A percentile compares a stretch with the other conserved stretches of the same genome.
These are phyloP conservation scores for Pythium guiyangense DNA, from an alignment of 352 stramenopile genomes.

Conservation along the genomic window DNA sequence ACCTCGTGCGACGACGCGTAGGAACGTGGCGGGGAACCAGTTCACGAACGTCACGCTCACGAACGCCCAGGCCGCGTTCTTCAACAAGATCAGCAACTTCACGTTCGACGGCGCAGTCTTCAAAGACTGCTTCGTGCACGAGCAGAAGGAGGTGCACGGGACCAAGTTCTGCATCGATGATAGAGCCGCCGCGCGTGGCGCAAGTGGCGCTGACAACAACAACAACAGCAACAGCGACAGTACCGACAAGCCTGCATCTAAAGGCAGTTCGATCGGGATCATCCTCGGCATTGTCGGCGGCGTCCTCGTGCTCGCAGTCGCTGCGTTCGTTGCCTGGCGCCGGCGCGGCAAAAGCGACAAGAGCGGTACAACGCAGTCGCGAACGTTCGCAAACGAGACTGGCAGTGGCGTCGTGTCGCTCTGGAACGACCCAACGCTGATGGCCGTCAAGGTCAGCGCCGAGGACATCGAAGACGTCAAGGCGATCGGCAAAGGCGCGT, in stretches of 20 bases:
- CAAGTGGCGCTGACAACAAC: too few relatives aligned
- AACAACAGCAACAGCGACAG: too few relatives aligned
- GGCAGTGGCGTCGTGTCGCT: constrained; percentile 11
- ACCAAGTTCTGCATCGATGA: constrained; percentile 1
- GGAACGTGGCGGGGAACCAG: too few relatives aligned
- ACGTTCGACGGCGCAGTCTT: constrained; percentile 4
- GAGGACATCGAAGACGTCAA: constrained; percentile 44
- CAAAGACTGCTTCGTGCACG: not conserved
- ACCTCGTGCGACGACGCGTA: too few relatives aligned
- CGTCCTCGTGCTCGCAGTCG: not conserved
- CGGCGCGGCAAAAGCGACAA: too few relatives aligned
- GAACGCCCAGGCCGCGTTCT: too few relatives aligned
- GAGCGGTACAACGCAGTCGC: too few relatives aligned
- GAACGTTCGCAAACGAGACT: not conserved
- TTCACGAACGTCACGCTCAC: too few relatives aligned
- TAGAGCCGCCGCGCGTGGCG: not conserved
- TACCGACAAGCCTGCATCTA: too few relatives aligned
- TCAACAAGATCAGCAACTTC: too few relatives aligned
- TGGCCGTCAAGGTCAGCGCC: constrained; percentile 35
- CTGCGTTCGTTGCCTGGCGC: not conserved
- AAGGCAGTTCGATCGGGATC: not conserved
- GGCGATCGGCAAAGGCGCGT: constrained; percentile 1
- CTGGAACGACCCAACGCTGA: constrained; percentile 35
- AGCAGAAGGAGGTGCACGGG: constrained; percentile 1
- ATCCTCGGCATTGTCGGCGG: not conserved